Percentiles rank a stretch among this genome's conserved stretches.
These are phyloP conservation scores for Iris macrosiphon DNA, from an alignment of 106 monocot genomes.

Conservation along the genomic window DNA sequence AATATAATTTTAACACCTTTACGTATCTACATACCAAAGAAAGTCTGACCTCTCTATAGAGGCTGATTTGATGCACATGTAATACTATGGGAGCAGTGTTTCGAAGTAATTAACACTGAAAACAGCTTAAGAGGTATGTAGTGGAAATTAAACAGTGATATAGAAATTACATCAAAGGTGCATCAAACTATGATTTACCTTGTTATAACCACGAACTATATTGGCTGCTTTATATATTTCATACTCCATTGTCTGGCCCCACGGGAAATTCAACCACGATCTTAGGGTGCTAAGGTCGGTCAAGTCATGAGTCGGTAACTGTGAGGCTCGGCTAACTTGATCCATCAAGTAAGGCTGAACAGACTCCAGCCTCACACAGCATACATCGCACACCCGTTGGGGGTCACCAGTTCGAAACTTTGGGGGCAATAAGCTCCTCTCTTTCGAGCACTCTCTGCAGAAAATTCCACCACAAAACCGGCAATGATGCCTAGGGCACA, in stretches of 20 bases:
- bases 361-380: conserved; percentile 60
- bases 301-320: conserved; percentile 76
- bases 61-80: too few species aligned
- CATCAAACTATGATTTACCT: conserved; percentile 41
- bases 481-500: conserved; percentile 90
- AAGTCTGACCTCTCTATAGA: too few species aligned
- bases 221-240: conserved; percentile 96
- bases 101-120: too few species aligned
- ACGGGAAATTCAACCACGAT: conserved; percentile 95
- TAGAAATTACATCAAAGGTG: too few species aligned
- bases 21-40: too few species aligned
- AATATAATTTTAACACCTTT: too few species aligned
- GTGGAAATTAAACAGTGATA: too few species aligned
- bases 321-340: conserved; percentile 75
- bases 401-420: conserved; percentile 67
- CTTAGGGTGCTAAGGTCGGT: conserved; percentile 92
- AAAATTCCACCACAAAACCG: conserved; percentile 91
- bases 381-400: conserved; percentile 93
- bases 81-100: too few species aligned
- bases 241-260: conserved; percentile 81
- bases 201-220: conserved; percentile 55
- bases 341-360: conserved; percentile 82
- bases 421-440: conserved; percentile 66
- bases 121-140: too few species aligned
- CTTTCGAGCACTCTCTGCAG: conserved; percentile 77